Conservation (phyloP, 345 rosid genomes). For the Isatis tinctoria region DNA sequence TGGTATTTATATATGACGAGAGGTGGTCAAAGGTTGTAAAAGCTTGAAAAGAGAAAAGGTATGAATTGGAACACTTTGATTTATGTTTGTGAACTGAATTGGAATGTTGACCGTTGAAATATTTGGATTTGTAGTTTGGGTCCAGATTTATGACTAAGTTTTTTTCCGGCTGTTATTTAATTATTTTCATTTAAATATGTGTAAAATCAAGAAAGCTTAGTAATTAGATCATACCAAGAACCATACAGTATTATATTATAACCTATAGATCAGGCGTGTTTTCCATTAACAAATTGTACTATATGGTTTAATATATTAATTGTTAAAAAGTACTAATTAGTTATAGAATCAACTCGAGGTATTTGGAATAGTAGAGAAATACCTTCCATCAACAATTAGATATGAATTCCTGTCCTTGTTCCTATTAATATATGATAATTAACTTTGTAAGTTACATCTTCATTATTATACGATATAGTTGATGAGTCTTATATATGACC, state of each 20-base stretch:
- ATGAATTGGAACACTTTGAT: conserved; percentile 28
- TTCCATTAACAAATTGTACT: not conserved
- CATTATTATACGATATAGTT: not conserved
- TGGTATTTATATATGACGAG: not conserved
- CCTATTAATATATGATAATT: not conserved
- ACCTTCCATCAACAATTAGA: not conserved
- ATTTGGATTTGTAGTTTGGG: not conserved
- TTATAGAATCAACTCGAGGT: not conserved
- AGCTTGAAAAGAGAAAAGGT: conserved; percentile 19
- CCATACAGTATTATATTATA: not conserved
- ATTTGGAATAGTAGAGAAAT: not conserved
- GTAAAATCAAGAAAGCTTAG: not conserved
- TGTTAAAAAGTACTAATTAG: not conserved
- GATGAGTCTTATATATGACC: not conserved
- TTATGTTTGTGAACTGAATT: conserved; percentile 25
- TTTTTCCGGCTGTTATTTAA: not conserved
- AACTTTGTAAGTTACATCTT: not conserved
- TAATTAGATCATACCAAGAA: not conserved
- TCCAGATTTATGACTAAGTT: conserved; percentile 13
- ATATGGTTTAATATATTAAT: not conserved
- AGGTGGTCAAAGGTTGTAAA: conserved; percentile 27
- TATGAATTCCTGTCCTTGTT: not conserved
- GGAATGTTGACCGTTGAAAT: conserved; percentile 38
- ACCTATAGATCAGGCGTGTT: not conserved
- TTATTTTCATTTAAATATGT: not conserved